Evolutionary conservation across 176 grass and related monocot species (phyloP), one percentile per base, ranked within the genome.

Genomic region (Oryza brachyantha): DNA sequence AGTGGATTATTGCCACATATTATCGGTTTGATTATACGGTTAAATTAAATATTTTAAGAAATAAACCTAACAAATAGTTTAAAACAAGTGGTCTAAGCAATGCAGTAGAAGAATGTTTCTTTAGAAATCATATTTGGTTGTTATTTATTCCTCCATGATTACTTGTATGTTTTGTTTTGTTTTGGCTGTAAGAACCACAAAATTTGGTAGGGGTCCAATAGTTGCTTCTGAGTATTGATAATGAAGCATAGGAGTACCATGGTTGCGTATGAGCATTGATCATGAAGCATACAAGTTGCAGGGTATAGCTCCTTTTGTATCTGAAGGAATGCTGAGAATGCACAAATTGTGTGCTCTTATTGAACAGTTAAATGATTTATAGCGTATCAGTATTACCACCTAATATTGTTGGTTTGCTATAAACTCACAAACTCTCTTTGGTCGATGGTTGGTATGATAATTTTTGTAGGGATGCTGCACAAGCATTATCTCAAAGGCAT

Each of bases 401-500:
- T 12, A 71, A 29, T 25, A 40, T 74, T 21, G 40, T 7, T 16
- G 16, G 1, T 68, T 50, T 19, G 45, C 13, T 68, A 57, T 64
- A 36, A 66, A 38, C 43, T 48, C 36, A 42, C 27, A 55, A 42
- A 10, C 2, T 73, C 35, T 63, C 52, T 74, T n/a, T 10, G 12
- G 34, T 69, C 7, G 52, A 62, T 38, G 11, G 66, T 17, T 10
- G 21, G 64, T 39, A 32, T 48, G 29, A 43, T 82, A 0, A 27
- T 7, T 79, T 77, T 70, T 74, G 45, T 46, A 99, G 96, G 87
- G 84, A 95, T 55, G 96, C 92, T 64, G 88, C 92, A 13, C 83
- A 93, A 79, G 64, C 90, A 76, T 55, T 99, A 68, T 79, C 84
- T 67, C 89, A 95, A 66, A 99, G 92, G 81, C 96, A 99, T 87